These are phyloP conservation scores for Brassica napus DNA, from an alignment of 345 rosid genomes.

Conservation along the genomic window Da-Ae NC_063440.1:11917501-11918000, in stretches of 20 bases:
- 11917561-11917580: background rate
- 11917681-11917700: background rate
- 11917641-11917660: background rate
- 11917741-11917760: background rate
- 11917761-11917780: background rate
- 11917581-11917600: background rate
- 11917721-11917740: background rate
- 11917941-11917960: background rate
- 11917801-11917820: background rate
- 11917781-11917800: background rate
- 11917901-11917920: background rate
- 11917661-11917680: background rate
- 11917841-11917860: background rate
- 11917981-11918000: background rate
- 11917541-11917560: background rate
- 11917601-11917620: background rate
- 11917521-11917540: background rate
- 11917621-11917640: background rate
- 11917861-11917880: background rate
- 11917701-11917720: background rate
- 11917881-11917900: background rate
- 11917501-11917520: conserved; percentile 1
- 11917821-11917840: background rate
- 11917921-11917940: background rate
- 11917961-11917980: background rate